Percentiles rank a stretch among this genome's conserved stretches.
phyloP scores from a whole-genome alignment of 176 grass and related monocot species.

The Alopecurus myosuroides region DNA sequence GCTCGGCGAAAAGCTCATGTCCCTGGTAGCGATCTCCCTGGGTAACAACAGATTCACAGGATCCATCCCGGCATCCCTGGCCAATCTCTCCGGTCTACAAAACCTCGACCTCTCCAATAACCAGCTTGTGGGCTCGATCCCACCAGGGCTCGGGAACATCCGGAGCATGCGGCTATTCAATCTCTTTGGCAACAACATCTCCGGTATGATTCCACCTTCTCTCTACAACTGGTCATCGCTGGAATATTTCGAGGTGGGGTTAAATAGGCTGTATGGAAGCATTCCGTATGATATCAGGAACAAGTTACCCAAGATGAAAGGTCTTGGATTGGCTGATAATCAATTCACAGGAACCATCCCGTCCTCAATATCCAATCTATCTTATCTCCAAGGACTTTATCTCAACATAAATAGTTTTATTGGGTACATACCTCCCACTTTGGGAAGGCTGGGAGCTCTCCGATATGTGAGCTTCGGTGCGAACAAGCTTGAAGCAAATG shows the following conservation, averaged over 20 bases:
- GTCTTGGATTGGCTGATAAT: background rate
- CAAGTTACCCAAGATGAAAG: background rate
- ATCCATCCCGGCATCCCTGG: background rate
- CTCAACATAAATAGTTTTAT: background rate
- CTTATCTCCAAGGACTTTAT: accelerated
- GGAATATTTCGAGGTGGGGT: background rate
- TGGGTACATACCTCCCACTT: background rate
- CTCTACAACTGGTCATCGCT: background rate
- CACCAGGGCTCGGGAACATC: background rate
- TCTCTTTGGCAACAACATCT: background rate
- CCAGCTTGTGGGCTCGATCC: background rate
- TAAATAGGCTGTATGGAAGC: background rate
- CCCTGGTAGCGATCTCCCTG: background rate
- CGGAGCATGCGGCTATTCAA: background rate
- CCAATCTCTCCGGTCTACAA: background rate
- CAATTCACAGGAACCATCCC: background rate
- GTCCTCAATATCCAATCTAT: background rate
- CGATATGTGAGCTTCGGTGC: background rate
- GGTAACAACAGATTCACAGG: background rate
- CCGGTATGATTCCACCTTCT: background rate
- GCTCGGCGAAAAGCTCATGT: background rate
- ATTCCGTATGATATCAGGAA: background rate
- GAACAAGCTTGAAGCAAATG: background rate
- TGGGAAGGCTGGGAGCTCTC: background rate
- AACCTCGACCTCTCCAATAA: background rate